Conservation (phyloP, 148 eudicot genomes). For the Cornus suecica region DNA sequence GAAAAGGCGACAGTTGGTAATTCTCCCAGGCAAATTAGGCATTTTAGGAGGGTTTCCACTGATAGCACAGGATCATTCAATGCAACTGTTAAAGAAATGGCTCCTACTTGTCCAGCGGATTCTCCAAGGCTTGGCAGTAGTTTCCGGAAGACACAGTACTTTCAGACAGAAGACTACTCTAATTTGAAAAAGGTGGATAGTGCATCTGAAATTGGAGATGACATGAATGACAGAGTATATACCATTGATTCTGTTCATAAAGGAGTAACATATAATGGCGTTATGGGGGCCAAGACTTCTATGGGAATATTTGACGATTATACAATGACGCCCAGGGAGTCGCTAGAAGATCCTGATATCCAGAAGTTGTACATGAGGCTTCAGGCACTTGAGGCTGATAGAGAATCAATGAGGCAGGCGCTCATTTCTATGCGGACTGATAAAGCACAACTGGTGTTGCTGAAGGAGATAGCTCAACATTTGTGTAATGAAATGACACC, state of each 20-base stretch:
- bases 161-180: slow-evolving; percentile 33
- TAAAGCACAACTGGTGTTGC: slow-evolving; percentile 84
- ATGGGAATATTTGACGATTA: slow-evolving; percentile 51
- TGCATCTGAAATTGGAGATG: slow-evolving; percentile 66
- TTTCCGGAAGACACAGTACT: slow-evolving; percentile 42
- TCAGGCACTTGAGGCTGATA: slow-evolving; percentile 96
- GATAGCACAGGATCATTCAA: slow-evolving; percentile 48
- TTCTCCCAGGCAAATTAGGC: slow-evolving; percentile 53
- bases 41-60: slow-evolving; percentile 42
- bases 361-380: slow-evolving; percentile 75
- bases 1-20: slow-evolving; percentile 76
- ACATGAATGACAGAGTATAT: slow-evolving; percentile 78
- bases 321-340: slow-evolving; percentile 47
- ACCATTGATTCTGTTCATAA: slow-evolving; percentile 81
- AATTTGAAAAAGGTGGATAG: slow-evolving; percentile 49
- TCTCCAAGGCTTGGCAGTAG: slow-evolving; percentile 62
- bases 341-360: slow-evolving; percentile 65
- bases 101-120: slow-evolving; percentile 37
- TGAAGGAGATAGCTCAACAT: slow-evolving; percentile 94
- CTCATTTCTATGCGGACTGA: slow-evolving; percentile 85
- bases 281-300: slow-evolving; percentile 42
- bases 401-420: slow-evolving; percentile 91
- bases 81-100: slow-evolving; percentile 41
- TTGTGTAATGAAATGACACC: slow-evolving; percentile 82
- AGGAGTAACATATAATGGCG: slow-evolving; percentile 38